These are phyloP conservation scores for Thermochaetoides thermophila DNA, from an alignment of 495 filamentous ascomycete species.

Conservation along the genomic window DNA sequence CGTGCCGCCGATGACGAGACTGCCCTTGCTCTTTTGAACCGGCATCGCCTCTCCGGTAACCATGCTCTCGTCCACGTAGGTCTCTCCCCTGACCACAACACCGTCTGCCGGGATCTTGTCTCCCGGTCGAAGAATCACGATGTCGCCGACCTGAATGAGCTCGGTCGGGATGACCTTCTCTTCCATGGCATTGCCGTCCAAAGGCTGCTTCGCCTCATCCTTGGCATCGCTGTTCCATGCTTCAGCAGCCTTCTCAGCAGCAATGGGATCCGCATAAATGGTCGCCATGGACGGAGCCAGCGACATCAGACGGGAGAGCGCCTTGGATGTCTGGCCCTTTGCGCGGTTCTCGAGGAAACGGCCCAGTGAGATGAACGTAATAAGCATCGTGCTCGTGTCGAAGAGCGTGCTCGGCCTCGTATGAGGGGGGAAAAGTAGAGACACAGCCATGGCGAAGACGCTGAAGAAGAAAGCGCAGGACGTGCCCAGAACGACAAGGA, in stretches of 20 bases:
- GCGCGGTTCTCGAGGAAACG: constrained; percentile 88
- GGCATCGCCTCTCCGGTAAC: constrained; percentile 94
- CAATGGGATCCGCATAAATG: constrained; percentile 94
- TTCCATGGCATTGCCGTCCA: constrained; percentile 46
- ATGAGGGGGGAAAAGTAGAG: constrained; percentile 54
- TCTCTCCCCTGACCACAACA: constrained; percentile 71
- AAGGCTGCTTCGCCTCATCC: constrained; percentile 30
- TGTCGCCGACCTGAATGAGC: constrained; percentile 84
- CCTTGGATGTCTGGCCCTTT: constrained; percentile 93
- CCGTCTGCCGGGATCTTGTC: constrained; percentile 97
- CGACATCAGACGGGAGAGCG: constrained; percentile 89
- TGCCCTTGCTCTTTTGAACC: constrained; percentile 72
- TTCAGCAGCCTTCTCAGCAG: constrained; percentile 78
- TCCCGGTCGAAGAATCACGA: constrained; percentile 83
- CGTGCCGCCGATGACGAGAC: constrained; percentile 78
- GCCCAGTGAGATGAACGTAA: constrained; percentile 87
- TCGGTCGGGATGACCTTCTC: constrained; percentile 83
- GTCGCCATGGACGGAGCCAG: constrained; percentile 92
- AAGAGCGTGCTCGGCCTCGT: constrained; percentile 74
- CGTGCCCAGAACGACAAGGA: constrained; percentile 85
- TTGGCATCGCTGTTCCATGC: constrained; percentile 42
- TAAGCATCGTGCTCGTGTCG: constrained; percentile 96
- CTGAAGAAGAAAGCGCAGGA: constrained; percentile 98
- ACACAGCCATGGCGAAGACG: constrained; percentile 72
- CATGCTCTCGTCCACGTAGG: constrained; percentile 95